Percentiles rank a stretch among this genome's conserved stretches.
phyloP scores from a whole-genome alignment of 805 yeast genomes.

The Scheffersomyces amazonensis region DNA sequence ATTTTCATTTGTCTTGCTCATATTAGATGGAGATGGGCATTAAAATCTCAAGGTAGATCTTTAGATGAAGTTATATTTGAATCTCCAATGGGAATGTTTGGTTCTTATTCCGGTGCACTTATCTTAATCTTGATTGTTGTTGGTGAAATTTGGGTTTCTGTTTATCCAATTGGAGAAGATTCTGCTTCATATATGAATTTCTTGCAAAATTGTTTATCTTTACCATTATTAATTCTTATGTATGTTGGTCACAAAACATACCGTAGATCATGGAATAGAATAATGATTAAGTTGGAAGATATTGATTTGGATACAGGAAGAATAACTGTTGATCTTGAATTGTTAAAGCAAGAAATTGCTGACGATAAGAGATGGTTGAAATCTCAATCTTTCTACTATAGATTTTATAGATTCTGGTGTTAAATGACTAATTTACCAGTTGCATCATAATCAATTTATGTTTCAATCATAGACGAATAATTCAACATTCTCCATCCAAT shows the following conservation, averaged over 20 bases:
- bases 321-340: constrained; percentile 33
- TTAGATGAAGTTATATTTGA: constrained; percentile 34
- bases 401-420: constrained; percentile 31
- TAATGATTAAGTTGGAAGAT: constrained; percentile 29
- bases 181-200: constrained; percentile 36
- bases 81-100: constrained; percentile 35
- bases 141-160: constrained; percentile 38
- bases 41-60: constrained; percentile 31
- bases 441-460: not conserved
- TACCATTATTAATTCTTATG: constrained; percentile 43
- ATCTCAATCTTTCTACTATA: constrained; percentile 22
- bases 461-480: too few relatives aligned
- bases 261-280: constrained; percentile 24
- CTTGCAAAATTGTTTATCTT: constrained; percentile 51
- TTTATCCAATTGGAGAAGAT: constrained; percentile 32
- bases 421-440: constrained; percentile 11
- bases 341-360: constrained; percentile 39
- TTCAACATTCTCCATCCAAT: too few relatives aligned
- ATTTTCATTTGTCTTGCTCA: constrained; percentile 37
- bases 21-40: constrained; percentile 39
- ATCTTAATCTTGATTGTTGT: constrained; percentile 30
- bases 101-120: constrained; percentile 32
- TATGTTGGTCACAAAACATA: constrained; percentile 42
- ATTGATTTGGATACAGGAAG: constrained; percentile 45
- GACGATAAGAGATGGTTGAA: constrained; percentile 29